Base-by-base conservation (phyloP, 2,329 filamentous ascomycete species). In the Rutstroemia sp. region DNA sequence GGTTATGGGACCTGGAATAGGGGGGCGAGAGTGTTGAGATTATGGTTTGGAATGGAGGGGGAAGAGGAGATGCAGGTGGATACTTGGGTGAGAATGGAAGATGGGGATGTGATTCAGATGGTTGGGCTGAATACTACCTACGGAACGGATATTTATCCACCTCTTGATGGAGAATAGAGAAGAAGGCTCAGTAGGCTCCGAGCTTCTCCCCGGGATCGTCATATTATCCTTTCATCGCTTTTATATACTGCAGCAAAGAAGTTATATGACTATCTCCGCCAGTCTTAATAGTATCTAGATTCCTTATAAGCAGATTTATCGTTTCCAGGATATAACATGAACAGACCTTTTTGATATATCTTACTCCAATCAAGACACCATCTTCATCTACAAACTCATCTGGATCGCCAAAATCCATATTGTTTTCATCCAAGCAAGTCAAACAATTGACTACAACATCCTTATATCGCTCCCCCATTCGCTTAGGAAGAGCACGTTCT, bases 1-100 rank as follows among this genome's bases (percentile, higher is more conserved):
- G 86, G 86, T 0, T 89, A 89, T 62, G 82, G 84, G 0, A 73
- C 75, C 47, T 87, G 80, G 80, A 77, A 78, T 9, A 78, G 85
- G 0, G 86, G 85, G 1, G 76, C 77, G 4, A 73, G 83, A 1
- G 79, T 85, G 61, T 70, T 87, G 12, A 62, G 74, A 2, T 61
- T 86, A 1, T 70, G 74, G 2, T 71, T 78, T 42, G 30, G 10
- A 34, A 1, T 12, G 10, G 30, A 34, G 2, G 65, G 71, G 1
- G 64, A 81, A 25, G 52, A 45, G 4, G 56, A 53, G 19, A 61
- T 71, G 19, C 73, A 75, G 14, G 69, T 81, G 0, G 75, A 83
- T 37, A 85, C 81, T 0, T 87, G 82, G 76, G 79, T 85, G 39
- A 74, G 81, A 2, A 71, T 87, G 30, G 83, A 86, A 63, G 30